Evolutionary conservation across 106 monocot genomes (phyloP).

Genomic region (Hemerocallis citrina): DNA sequence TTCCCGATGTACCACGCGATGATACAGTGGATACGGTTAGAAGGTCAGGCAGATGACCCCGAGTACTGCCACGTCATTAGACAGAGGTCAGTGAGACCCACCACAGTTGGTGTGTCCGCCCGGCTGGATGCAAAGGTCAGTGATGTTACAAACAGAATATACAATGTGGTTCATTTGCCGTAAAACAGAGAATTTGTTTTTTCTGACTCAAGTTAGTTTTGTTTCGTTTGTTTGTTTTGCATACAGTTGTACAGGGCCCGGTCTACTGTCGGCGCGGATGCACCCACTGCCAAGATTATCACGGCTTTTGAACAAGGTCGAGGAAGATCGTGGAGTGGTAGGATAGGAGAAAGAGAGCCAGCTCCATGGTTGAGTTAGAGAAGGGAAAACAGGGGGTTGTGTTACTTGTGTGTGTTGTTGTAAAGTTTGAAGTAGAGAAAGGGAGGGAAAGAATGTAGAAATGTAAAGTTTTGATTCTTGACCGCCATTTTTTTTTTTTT

Average conservation of each 20-base stretch:
- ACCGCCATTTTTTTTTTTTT: not conserved
- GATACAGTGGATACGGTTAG: conserved; percentile 79
- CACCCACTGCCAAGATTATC: no score
- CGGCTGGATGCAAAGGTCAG: conserved; percentile 59
- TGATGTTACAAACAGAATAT: conserved; percentile 6
- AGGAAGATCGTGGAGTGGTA: not conserved
- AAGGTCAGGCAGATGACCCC: conserved; percentile 58
- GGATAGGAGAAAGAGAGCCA: not conserved
- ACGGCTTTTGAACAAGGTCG: not conserved
- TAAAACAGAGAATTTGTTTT: not conserved
- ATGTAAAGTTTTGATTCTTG: conserved; percentile 3
- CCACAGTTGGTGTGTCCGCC: conserved; percentile 77
- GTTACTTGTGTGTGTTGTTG: no score
- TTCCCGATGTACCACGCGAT: conserved; percentile 91
- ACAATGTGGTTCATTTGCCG: conserved; percentile 8
- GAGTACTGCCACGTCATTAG: conserved; percentile 61
- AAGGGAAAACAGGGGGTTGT: not conserved
- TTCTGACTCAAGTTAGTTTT: not conserved
- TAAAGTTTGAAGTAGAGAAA: conserved; percentile 4
- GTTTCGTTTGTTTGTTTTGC: no score
- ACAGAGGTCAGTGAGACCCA: conserved; percentile 57
- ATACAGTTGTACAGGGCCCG: not conserved
- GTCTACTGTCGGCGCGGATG: not conserved
- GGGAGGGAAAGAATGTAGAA: not conserved
- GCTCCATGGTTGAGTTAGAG: not conserved